Conservation (phyloP, 2,329 filamentous ascomycete species). For the Fusarium sp. region DNA sequence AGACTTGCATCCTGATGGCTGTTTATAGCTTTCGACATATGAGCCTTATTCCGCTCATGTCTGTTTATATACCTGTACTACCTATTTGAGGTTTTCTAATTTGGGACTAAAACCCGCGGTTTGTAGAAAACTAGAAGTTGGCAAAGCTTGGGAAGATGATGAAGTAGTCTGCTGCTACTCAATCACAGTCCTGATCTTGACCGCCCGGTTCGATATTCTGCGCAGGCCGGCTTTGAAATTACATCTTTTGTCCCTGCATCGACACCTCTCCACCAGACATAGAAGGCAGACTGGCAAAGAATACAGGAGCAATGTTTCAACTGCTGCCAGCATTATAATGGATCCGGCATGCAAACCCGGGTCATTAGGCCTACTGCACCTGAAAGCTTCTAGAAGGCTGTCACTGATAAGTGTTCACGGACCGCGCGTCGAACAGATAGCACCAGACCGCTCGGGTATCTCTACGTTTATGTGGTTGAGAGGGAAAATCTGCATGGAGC, state of each 20-base stretch:
- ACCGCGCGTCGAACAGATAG: slow-evolving; percentile 31
- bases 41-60: slow-evolving; percentile 31
- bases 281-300: slow-evolving; percentile 11
- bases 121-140: slow-evolving; percentile 14
- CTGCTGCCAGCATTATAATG: slow-evolving; percentile 20
- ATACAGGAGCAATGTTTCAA: slow-evolving; percentile 24
- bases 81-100: slow-evolving; percentile 29
- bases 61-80: slow-evolving; percentile 40
- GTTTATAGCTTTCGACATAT: slow-evolving; percentile 41
- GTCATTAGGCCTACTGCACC: slow-evolving; percentile 33
- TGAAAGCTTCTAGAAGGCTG: slow-evolving; percentile 46
- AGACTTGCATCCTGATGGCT: slow-evolving; percentile 27
- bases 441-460: slow-evolving; percentile 23
- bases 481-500: slow-evolving; percentile 26
- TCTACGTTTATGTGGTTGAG: slow-evolving; percentile 32
- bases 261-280: slow-evolving; percentile 8
- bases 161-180: background rate
- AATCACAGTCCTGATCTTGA: background rate
- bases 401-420: slow-evolving; percentile 30
- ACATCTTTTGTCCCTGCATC: slow-evolving; percentile 19
- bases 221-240: slow-evolving; percentile 24
- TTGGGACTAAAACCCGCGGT: slow-evolving; percentile 6
- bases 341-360: slow-evolving; percentile 35
- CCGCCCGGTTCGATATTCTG: background rate
- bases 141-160: background rate